phyloP scores from a whole-genome alignment of 441 rosid genomes.

The Bocquillonia castaneifolia region DNA sequence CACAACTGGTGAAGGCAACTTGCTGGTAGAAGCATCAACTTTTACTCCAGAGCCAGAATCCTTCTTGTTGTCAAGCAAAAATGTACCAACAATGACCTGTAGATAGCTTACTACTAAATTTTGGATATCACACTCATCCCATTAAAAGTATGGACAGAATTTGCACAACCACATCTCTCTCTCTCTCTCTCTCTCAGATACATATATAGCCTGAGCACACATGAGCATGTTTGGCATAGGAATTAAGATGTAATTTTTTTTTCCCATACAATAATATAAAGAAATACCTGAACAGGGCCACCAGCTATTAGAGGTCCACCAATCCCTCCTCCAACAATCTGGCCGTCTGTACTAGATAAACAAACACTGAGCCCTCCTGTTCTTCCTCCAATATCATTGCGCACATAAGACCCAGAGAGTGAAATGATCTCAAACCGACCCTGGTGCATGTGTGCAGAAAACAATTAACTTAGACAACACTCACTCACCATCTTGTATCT shows the following conservation, averaged over 20 bases:
- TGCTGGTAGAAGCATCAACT: conserved; percentile 50
- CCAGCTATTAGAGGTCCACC: conserved; percentile 79
- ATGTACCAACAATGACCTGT: conserved; percentile 89
- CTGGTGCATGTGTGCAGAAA: conserved; percentile 33
- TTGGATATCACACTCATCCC: conserved; percentile 2
- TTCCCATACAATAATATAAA: not conserved
- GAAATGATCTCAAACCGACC: conserved; percentile 87
- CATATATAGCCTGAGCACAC: not conserved
- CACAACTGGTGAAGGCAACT: conserved; percentile 53
- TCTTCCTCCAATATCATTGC: conserved; percentile 65
- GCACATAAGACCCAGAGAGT: conserved; percentile 77
- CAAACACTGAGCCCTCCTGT: conserved; percentile 80
- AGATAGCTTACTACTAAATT: conserved; percentile 16
- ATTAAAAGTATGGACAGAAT: not conserved
- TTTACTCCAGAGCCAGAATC: conserved; percentile 35
- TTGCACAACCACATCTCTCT: not conserved
- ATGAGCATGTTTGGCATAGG: not conserved
- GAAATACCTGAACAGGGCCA: conserved; percentile 84
- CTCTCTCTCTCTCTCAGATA: not conserved
- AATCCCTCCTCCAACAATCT: conserved; percentile 82
- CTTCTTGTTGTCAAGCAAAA: conserved; percentile 58
- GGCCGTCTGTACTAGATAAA: conserved; percentile 59
- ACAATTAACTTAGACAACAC: not conserved
- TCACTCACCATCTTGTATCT: conserved; percentile 3
- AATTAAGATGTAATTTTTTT: conserved; percentile 1